phyloP scores from a whole-genome alignment of 805 yeast species.

The Wickerhamomyces ciferrii region DNA sequence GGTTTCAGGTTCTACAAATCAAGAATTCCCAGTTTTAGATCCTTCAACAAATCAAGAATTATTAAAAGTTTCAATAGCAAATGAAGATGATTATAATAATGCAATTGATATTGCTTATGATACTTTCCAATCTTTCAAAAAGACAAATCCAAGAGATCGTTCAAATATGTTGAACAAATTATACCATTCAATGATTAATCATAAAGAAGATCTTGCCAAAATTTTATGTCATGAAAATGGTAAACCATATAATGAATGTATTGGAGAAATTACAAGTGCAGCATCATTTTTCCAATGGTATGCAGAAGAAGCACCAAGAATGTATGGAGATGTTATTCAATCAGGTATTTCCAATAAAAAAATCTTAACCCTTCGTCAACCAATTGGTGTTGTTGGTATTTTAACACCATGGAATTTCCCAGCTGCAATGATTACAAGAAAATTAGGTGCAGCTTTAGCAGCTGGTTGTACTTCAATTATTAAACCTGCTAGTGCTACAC shows the following conservation, averaged over 20 bases:
- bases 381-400: slow-evolving; percentile 79
- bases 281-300: slow-evolving; percentile 78
- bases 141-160: slow-evolving; percentile 53
- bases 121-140: slow-evolving; percentile 49
- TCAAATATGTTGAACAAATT: slow-evolving; percentile 46
- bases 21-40: slow-evolving; percentile 49
- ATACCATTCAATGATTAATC: slow-evolving; percentile 47
- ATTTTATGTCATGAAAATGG: slow-evolving; percentile 70
- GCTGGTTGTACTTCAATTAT: slow-evolving; percentile 76
- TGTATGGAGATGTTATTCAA: slow-evolving; percentile 61
- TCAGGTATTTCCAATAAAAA: slow-evolving; percentile 37
- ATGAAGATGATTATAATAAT: slow-evolving; percentile 36
- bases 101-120: slow-evolving; percentile 52
- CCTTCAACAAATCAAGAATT: slow-evolving; percentile 57
- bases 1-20: slow-evolving; percentile 34
- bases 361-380: slow-evolving; percentile 59
- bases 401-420: slow-evolving; percentile 88
- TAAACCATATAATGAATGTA: slow-evolving; percentile 65
- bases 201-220: slow-evolving; percentile 60
- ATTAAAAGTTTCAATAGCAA: slow-evolving; percentile 46
- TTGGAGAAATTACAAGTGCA: slow-evolving; percentile 62
- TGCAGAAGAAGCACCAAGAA: slow-evolving; percentile 72
- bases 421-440: slow-evolving; percentile 70
- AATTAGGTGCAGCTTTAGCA: slow-evolving; percentile 72
- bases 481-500: slow-evolving; percentile 77